Conservation (phyloP, 2,329 filamentous ascomycete genomes). For the Xylariaceae sp. region DNA sequence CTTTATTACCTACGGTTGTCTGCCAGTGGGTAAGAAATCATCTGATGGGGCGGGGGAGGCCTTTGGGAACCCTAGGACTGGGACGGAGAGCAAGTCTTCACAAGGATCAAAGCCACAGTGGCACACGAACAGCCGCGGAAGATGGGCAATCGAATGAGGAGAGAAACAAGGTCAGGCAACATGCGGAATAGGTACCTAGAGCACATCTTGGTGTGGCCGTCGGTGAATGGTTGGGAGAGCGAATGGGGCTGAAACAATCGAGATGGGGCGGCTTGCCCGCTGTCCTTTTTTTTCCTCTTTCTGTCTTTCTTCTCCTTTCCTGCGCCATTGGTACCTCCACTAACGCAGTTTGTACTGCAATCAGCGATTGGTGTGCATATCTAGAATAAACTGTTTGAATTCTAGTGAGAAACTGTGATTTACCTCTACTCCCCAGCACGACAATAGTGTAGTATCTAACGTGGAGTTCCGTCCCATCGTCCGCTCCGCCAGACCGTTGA, state of each 20-base stretch:
- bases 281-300: neutral
- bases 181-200: neutral
- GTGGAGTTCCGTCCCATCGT: slow-evolving; percentile 4
- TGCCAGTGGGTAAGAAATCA: slow-evolving; percentile 1
- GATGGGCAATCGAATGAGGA: slow-evolving; percentile 2
- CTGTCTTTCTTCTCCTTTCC: neutral
- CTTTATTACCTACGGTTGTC: slow-evolving; percentile 16
- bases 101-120: slow-evolving; percentile 14
- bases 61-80: slow-evolving; percentile 15
- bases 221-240: neutral
- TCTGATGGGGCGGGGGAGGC: neutral
- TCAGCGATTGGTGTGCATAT: no score
- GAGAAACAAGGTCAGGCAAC: slow-evolving; percentile 12
- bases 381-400: neutral
- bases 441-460: slow-evolving; percentile 1
- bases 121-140: neutral
- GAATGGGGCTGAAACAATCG: slow-evolving; percentile 22
- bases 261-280: neutral
- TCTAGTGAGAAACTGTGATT: neutral
- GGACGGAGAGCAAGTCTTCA: neutral
- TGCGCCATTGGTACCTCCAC: neutral
- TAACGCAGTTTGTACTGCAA: neutral
- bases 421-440: no score
- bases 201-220: neutral
- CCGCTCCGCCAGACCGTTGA: slow-evolving; percentile 13